Evolutionary conservation across 2,329 filamentous ascomycete genomes (phyloP).

Genomic region (Botrytis fragariae): DNA sequence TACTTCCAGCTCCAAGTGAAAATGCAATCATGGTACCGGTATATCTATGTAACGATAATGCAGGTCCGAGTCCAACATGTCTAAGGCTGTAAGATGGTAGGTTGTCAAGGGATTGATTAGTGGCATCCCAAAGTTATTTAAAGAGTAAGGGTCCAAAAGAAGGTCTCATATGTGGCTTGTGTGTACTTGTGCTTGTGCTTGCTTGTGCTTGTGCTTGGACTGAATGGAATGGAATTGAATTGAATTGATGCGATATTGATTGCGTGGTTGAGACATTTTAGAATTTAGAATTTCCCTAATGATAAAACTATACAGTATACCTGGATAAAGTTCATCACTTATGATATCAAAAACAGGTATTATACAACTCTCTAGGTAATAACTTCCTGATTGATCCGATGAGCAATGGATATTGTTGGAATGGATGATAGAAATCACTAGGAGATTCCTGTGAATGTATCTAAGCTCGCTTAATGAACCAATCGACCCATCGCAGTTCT

Average conservation of each 20-base stretch:
- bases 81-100: not conserved
- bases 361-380: not conserved
- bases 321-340: not conserved
- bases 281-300: not conserved
- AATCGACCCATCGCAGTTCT: not conserved
- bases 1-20: not conserved
- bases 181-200: not conserved
- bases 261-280: not conserved
- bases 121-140: not conserved
- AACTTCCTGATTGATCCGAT: not conserved
- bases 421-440: not conserved
- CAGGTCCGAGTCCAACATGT: not conserved
- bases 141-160: not conserved
- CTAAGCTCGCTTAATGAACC: not conserved
- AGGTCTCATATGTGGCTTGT: conserved; percentile 3
- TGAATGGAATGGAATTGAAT: too few species aligned
- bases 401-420: not conserved
- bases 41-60: not conserved
- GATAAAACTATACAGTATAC: not conserved
- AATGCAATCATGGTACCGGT: not conserved
- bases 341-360: not conserved
- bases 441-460: not conserved
- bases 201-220: not conserved
- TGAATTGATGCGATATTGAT: not conserved
- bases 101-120: not conserved